These are phyloP conservation scores for Durusdinium trenchii DNA, from an alignment of 73 alveolate species.

Conservation along the genomic window DNA sequence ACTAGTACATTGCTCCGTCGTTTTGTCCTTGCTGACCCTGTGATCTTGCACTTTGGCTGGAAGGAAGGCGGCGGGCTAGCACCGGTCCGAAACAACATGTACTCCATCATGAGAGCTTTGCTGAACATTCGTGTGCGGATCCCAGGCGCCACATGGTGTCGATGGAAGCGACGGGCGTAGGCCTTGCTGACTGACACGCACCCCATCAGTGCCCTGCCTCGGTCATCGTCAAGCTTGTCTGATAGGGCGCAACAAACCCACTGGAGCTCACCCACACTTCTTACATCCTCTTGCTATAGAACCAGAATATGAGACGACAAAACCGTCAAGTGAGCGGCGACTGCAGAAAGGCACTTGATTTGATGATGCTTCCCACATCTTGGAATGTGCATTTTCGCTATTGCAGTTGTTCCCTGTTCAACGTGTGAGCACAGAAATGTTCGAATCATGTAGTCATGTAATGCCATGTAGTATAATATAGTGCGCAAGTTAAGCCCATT, in stretches of 20 bases:
- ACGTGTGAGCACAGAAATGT: no score
- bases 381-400: no score
- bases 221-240: background rate
- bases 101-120: no score
- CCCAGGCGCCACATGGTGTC: no score
- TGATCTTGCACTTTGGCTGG: background rate
- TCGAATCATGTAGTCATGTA: no score
- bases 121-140: no score
- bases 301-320: background rate
- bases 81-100: background rate
- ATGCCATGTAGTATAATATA: no score
- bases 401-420: no score
- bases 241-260: background rate
- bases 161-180: no score
- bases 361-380: background rate
- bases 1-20: background rate
- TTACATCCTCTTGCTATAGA: background rate
- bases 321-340: background rate
- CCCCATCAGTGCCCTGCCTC: slow-evolving; percentile 13
- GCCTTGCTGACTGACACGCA: slow-evolving; percentile 16
- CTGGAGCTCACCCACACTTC: background rate
- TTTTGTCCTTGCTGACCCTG: background rate
- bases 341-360: no score
- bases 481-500: no score
- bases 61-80: background rate